A percentile compares a stretch with the other conserved stretches of the same genome.
Conservation (phyloP, 2,329 filamentous ascomycete genomes). For the Colletotrichum navitas region DNA sequence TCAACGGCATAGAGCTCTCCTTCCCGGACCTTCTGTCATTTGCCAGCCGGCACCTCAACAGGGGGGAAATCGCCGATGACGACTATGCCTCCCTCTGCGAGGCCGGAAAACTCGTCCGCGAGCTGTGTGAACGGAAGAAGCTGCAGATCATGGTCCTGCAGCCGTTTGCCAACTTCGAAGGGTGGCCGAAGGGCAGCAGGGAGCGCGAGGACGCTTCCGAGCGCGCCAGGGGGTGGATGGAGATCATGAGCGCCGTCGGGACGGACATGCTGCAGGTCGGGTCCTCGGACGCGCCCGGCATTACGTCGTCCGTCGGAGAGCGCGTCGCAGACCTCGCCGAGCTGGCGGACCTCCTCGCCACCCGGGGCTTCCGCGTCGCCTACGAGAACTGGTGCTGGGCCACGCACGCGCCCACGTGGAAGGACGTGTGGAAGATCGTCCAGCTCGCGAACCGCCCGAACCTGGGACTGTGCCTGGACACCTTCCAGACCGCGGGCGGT, state of each 20-base stretch:
- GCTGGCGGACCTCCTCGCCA: slow-evolving; percentile 72
- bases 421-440: slow-evolving; percentile 77
- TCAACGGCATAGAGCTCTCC: slow-evolving; percentile 78
- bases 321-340: slow-evolving; percentile 73
- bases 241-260: slow-evolving; percentile 77
- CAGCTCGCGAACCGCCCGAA: slow-evolving; percentile 72
- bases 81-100: slow-evolving; percentile 71
- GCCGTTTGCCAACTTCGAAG: slow-evolving; percentile 82
- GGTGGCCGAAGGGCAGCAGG: slow-evolving; percentile 71
- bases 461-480: slow-evolving; percentile 81
- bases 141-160: slow-evolving; percentile 79
- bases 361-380: slow-evolving; percentile 71
- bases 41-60: slow-evolving; percentile 61
- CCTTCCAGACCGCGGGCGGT: slow-evolving; percentile 79
- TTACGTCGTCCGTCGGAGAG: slow-evolving; percentile 61
- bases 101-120: slow-evolving; percentile 66
- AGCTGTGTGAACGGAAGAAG: slow-evolving; percentile 64
- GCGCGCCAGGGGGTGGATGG: slow-evolving; percentile 75
- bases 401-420: slow-evolving; percentile 76
- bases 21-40: slow-evolving; percentile 80
- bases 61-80: slow-evolving; percentile 63
- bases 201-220: slow-evolving; percentile 73
- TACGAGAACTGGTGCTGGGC: slow-evolving; percentile 91
- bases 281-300: slow-evolving; percentile 73
- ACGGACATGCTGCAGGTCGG: slow-evolving; percentile 78